Conservation (phyloP, 768 basidiomycete genomes). For the Tylopilus subfusipes region DNA sequence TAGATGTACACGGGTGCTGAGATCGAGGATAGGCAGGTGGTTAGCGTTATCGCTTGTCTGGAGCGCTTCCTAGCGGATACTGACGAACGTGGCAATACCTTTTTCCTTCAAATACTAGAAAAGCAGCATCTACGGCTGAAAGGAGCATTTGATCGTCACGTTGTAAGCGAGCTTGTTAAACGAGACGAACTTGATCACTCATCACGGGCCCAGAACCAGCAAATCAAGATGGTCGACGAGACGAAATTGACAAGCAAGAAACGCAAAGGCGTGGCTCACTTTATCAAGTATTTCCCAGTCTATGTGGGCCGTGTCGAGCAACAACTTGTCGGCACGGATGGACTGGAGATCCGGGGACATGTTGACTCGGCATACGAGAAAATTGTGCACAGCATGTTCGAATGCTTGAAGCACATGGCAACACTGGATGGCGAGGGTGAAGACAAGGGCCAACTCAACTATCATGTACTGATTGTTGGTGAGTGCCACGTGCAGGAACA, state of each 20-base stretch:
- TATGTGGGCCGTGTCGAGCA: slow-evolving; percentile 82
- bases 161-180: slow-evolving; percentile 42
- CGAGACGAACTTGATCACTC: background rate
- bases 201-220: slow-evolving; percentile 57
- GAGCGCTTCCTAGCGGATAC: slow-evolving; percentile 77
- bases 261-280: slow-evolving; percentile 86
- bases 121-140: slow-evolving; percentile 80
- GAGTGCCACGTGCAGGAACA: slow-evolving; percentile 25
- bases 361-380: slow-evolving; percentile 85
- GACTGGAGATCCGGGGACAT: slow-evolving; percentile 67
- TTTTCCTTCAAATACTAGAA: slow-evolving; percentile 72
- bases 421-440: slow-evolving; percentile 92
- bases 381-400: slow-evolving; percentile 89
- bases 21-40: slow-evolving; percentile 60
- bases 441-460: slow-evolving; percentile 96
- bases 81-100: slow-evolving; percentile 71
- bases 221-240: slow-evolving; percentile 83
- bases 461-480: slow-evolving; percentile 95
- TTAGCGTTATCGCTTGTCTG: slow-evolving; percentile 75
- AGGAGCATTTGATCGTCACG: slow-evolving; percentile 70
- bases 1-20: slow-evolving; percentile 2
- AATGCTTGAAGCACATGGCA: slow-evolving; percentile 90
- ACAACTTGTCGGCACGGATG: slow-evolving; percentile 76
- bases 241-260: slow-evolving; percentile 92
- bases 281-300: slow-evolving; percentile 88